Percentiles rank a stretch among this genome's conserved stretches.
phyloP scores from a whole-genome alignment of 257 asterid species.

The Penstemon newberryi region DNA sequence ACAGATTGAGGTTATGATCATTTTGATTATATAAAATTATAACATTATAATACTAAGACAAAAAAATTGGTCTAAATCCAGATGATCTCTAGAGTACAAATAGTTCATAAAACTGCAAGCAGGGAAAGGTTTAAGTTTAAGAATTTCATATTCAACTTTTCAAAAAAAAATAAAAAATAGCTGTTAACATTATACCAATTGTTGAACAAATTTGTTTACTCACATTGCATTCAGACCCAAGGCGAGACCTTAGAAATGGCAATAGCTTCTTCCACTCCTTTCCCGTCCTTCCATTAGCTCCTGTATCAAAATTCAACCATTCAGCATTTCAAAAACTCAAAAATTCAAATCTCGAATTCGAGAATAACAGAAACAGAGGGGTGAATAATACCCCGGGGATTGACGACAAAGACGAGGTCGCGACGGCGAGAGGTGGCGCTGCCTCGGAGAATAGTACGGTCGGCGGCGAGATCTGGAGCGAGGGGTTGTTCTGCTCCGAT shows the following conservation, averaged over 20 bases:
- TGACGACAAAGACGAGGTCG: conserved; percentile 86
- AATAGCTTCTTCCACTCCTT: conserved; percentile 92
- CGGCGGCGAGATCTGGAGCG: conserved; percentile 64
- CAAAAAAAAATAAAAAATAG: too few relatives aligned
- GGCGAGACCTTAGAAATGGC: conserved; percentile 85
- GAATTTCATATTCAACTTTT: too few relatives aligned
- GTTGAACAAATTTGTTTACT: conserved; percentile 34
- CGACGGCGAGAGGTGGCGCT: conserved; percentile 63
- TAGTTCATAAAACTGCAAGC: too few relatives aligned
- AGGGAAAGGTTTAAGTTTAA: too few relatives aligned
- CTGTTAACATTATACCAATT: not conserved
- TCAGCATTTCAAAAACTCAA: conserved; percentile 6
- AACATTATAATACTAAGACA: too few relatives aligned
- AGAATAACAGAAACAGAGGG: not conserved
- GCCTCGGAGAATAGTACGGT: conserved; percentile 35
- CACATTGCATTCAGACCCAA: conserved; percentile 83
- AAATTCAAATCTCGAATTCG: not conserved
- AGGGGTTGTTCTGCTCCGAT: conserved; percentile 62
- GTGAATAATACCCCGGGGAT: conserved; percentile 64
- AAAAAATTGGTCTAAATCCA: too few relatives aligned
- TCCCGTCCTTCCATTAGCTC: conserved; percentile 94
- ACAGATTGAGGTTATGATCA: conserved; percentile 5
- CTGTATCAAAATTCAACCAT: conserved; percentile 46
- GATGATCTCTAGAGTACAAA: too few relatives aligned
- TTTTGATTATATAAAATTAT: too few relatives aligned